phyloP scores from a whole-genome alignment of 2,329 filamentous ascomycete genomes.

The Hortaea werneckii region DNA sequence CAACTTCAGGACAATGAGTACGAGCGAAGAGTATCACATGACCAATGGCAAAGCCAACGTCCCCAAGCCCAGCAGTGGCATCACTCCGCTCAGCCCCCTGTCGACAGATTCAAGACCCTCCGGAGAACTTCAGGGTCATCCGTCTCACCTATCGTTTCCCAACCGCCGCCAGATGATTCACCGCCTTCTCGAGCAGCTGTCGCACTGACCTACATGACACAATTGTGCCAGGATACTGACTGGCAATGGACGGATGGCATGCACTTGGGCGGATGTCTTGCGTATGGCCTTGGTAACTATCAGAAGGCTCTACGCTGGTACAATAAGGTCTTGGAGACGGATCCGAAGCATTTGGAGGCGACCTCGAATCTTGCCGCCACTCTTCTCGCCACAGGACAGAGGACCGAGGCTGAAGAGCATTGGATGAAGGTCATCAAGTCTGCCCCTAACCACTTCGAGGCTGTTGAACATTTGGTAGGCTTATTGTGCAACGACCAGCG shows the following conservation, averaged over 20 bases:
- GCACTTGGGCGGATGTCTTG: constrained; percentile 78
- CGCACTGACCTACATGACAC: constrained; percentile 61
- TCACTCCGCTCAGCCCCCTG: constrained; percentile 2
- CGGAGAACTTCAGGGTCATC: constrained; percentile 23
- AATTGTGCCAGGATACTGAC: constrained; percentile 65
- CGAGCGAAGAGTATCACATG: constrained; percentile 12
- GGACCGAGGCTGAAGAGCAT: constrained; percentile 71
- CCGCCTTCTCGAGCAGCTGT: constrained; percentile 46
- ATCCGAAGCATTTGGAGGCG: constrained; percentile 71
- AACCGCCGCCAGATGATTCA: constrained; percentile 26
- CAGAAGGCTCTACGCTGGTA: constrained; percentile 68
- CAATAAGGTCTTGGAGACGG: constrained; percentile 51
- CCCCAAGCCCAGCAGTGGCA: constrained; percentile 19
- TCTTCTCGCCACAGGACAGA: constrained; percentile 69
- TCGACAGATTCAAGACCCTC: constrained; percentile 12
- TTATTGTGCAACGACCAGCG: constrained; percentile 73
- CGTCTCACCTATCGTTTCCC: constrained; percentile 25
- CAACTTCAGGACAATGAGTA: constrained; percentile 14
- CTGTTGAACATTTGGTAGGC: constrained; percentile 86
- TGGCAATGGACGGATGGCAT: constrained; percentile 94
- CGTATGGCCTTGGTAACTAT: constrained; percentile 81
- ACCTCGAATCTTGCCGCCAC: constrained; percentile 89
- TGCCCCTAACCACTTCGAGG: constrained; percentile 83
- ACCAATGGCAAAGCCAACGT: constrained; percentile 24
- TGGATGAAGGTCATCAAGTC: constrained; percentile 79